Base-by-base conservation (phyloP, 257 asterid species). In the Nicotiana undulata region DNA sequence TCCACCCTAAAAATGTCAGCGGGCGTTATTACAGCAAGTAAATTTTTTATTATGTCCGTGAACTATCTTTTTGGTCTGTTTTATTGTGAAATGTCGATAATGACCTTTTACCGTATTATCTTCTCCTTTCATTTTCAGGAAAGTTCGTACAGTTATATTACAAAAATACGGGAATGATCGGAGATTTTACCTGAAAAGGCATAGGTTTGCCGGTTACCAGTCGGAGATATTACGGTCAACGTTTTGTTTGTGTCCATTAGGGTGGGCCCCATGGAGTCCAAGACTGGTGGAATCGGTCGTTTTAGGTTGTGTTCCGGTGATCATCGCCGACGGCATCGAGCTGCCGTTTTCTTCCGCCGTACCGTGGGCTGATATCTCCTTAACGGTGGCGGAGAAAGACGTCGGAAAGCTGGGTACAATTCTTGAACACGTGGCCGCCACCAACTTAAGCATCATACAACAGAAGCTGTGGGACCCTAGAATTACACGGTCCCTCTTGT, bases 211-310 rank as follows among this genome's bases (percentile, higher is more conserved):
- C 80, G 97, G 94, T 65, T 96, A 90, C 88, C 95, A 92, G 66
- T 93, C 93, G 1, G 98, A 94, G 82, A 94, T 94, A 0, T 86
- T 82, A 5, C 90, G 96, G 4, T 90, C 98, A n/a, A 90, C 84
- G 49, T 94, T 93, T 79, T 94, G 98, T 67, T 77, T 95, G 20
- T 91, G 98, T 58, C 99, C 99, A 0, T 32, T 91, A 44, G 99
- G 98, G 7, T 95, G 99, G 98, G 98, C 98, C 37, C 98, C 98
- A 3, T 95, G 98, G 98, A 93, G 98, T 77, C 98, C 98, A 3
- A 81, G 99, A 84, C 82, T 95, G 18, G 97, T 95, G 0, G 99
- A 95, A 76, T 91, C 98, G 3, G 98, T 95, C 11, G 97, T 87
- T 2, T 61, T 95, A 4, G 99, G 99, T 0, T 95, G 99, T 22